These are phyloP conservation scores for Nitzschia palea DNA, from an alignment of 108 stramenopile genomes.

Conservation along the genomic window DNA sequence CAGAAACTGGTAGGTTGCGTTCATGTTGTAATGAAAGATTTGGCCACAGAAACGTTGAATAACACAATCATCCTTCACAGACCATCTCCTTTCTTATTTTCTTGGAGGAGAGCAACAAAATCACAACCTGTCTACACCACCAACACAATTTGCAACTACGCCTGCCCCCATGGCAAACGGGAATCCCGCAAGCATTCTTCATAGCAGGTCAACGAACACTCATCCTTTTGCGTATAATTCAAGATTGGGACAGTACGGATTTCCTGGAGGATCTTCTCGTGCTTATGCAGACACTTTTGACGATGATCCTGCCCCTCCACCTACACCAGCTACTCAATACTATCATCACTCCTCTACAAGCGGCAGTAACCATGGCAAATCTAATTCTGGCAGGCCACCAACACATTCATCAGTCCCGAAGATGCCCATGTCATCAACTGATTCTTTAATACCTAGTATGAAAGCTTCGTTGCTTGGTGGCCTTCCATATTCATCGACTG, in stretches of 20 bases:
- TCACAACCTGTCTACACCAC: slow-evolving; percentile 3
- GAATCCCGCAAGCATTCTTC: neutral
- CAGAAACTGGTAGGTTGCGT: slow-evolving; percentile 36
- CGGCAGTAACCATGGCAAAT: neutral
- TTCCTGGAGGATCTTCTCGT: neutral
- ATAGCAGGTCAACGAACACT: neutral
- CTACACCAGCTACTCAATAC: slow-evolving; percentile 38
- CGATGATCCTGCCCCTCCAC: slow-evolving; percentile 21
- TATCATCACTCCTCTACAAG: slow-evolving; percentile 12
- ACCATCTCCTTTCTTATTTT: slow-evolving; percentile 77
- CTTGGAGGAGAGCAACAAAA: slow-evolving; percentile 44
- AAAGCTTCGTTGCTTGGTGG: neutral
- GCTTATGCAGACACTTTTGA: slow-evolving; percentile 1
- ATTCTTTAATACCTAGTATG: neutral
- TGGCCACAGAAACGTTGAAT: too few relatives aligned
- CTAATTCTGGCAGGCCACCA: neutral
- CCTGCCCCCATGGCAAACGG: neutral
- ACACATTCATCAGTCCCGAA: slow-evolving; percentile 1
- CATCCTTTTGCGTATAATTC: neutral
- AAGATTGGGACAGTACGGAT: neutral
- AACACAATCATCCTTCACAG: slow-evolving; percentile 41
- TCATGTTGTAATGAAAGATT: too few relatives aligned
- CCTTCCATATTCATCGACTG: neutral
- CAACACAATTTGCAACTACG: slow-evolving; percentile 1
- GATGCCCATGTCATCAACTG: neutral